A percentile compares a stretch with the other conserved stretches of the same genome.
These are phyloP conservation scores for Malus hybrid DNA, from an alignment of 331 rosid genomes.

Conservation along the genomic window DNA sequence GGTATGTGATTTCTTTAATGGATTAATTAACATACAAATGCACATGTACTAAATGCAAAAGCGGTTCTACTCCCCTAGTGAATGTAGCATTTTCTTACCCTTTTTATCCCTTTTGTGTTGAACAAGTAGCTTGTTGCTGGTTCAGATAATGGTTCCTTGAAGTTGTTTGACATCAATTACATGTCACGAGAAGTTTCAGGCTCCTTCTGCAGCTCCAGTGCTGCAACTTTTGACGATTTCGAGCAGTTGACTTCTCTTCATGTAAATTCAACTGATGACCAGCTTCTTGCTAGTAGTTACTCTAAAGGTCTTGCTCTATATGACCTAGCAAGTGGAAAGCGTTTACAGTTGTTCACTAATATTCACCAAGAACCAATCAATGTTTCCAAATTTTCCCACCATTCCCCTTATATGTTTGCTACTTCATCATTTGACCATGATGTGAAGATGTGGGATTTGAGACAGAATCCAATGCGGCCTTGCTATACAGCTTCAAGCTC, in stretches of 20 bases:
- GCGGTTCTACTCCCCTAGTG: neutral
- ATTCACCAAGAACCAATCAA: slow-evolving; percentile 19
- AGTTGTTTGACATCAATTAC: slow-evolving; percentile 11
- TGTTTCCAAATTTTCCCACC: slow-evolving; percentile 19
- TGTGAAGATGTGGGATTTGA: slow-evolving; percentile 27
- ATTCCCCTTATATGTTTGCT: slow-evolving; percentile 16
- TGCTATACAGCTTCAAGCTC: slow-evolving; percentile 18
- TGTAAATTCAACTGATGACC: slow-evolving; percentile 17
- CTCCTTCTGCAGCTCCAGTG: neutral
- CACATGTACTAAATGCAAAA: neutral
- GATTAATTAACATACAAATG: neutral
- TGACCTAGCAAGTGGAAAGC: slow-evolving; percentile 14
- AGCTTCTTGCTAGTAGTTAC: slow-evolving; percentile 16
- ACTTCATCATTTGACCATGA: slow-evolving; percentile 21
- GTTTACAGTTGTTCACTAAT: slow-evolving; percentile 13
- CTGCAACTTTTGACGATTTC: slow-evolving; percentile 3
- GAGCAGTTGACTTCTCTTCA: slow-evolving; percentile 27
- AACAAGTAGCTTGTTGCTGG: slow-evolving; percentile 25
- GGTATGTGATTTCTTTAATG: slow-evolving; percentile 1
- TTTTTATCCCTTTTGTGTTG: neutral
- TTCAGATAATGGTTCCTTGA: slow-evolving; percentile 22
- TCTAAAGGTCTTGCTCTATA: slow-evolving; percentile 21
- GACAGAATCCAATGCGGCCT: slow-evolving; percentile 18
- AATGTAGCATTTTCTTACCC: neutral
- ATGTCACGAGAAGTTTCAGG: slow-evolving; percentile 1